Conservation (phyloP, 2,329 filamentous ascomycete species). For the Ophiostoma angusticollis region DNA sequence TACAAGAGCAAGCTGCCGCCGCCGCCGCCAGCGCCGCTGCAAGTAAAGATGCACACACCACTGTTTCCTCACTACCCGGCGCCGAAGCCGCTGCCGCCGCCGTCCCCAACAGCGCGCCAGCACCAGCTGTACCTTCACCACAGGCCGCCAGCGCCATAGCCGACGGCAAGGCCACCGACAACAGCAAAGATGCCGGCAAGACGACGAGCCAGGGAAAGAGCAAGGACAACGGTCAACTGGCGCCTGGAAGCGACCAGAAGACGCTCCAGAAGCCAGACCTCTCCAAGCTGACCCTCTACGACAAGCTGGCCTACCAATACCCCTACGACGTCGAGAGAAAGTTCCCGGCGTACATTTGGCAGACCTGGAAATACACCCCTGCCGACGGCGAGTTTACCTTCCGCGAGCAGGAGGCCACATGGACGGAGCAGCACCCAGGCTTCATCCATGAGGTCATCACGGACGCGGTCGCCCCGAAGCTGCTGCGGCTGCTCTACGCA, state of each 20-base stretch:
- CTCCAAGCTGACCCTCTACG: constrained; percentile 56
- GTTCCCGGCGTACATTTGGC: constrained; percentile 97
- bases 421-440: constrained; percentile 73
- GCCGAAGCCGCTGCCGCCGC: constrained; percentile 7
- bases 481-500: constrained; percentile 78
- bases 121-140: too few relatives aligned
- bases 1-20: constrained; percentile 15
- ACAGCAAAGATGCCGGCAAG: background rate
- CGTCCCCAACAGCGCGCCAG: background rate
- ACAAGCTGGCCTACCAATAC: constrained; percentile 84
- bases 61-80: constrained; percentile 12
- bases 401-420: constrained; percentile 74
- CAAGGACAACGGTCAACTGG: constrained; percentile 11
- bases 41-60: constrained; percentile 18
- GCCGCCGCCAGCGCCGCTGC: constrained; percentile 21
- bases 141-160: background rate
- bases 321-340: constrained; percentile 80
- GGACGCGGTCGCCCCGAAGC: constrained; percentile 69
- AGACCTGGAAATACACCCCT: constrained; percentile 90
- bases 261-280: constrained; percentile 54
- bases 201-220: background rate
- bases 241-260: constrained; percentile 33
- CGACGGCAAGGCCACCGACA: constrained; percentile 1
- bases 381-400: constrained; percentile 67
- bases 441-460: constrained; percentile 96